Evolutionary conservation across 1,284 basidiomycete species (phyloP), one percentile per base, ranked within the genome.

Genomic region (Tylopilus orsonianus): DNA sequence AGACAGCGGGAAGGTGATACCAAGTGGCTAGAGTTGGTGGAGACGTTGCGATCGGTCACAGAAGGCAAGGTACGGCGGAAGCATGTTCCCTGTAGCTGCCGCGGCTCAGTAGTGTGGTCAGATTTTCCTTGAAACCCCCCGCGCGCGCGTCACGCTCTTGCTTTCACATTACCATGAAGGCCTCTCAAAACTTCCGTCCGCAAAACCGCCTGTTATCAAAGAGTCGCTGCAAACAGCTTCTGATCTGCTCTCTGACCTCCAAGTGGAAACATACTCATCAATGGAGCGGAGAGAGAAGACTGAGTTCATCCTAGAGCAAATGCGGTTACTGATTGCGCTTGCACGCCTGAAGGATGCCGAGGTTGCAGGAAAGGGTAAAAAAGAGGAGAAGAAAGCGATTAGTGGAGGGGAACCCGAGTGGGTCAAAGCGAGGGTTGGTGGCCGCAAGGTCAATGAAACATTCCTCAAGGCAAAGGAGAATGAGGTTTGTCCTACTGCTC

Each of bases 231-330:
- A 88, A 58, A 86, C 82, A 0, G 90, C 92, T 1, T 95, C 92
- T 0, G 94, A 97, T 56, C 74, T 97, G 26, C 78, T 99, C 54
- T 90, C 89, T 44, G 97, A 99, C 47, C 83, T 99, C 1, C 94
- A 97, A 71, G 95, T 99, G 37, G 97, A 99, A 73, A 99, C 97
- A 3, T 99, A 98, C 66, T 97, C 94, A 20, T 93, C 90, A 12
- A 98, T 99, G 96, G 93, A 97, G 58, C 85, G 95, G 55, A 75
- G 91, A 60, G 97, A 99, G 71, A 99, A 99, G 78, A 97, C 93
- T 9, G 93, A 98, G 65, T 98, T 99, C 64, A 92, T 99, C 57
- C 75, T 99, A 35, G 96, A 99, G 71, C 97, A 99, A 70, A 99
- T 99, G 94, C 80, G 97, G 44, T 71, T 99, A 44, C 68, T 91